phyloP scores from a whole-genome alignment of 495 filamentous ascomycete genomes.

The Amphirosellinia nigrospora region DNA sequence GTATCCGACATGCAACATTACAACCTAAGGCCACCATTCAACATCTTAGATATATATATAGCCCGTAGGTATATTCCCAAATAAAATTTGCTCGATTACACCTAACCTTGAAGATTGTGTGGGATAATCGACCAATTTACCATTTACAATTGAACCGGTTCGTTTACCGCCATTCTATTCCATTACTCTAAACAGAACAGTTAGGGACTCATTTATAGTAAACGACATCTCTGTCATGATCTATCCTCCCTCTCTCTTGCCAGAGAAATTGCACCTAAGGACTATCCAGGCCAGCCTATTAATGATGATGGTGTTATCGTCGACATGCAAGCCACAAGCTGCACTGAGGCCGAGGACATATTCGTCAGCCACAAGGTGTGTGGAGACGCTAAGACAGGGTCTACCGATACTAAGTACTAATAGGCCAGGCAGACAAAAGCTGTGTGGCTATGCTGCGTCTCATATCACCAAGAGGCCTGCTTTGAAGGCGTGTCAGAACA shows the following conservation, averaged over 20 bases:
- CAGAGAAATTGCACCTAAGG: neutral
- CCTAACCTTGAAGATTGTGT: neutral
- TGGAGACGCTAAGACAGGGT: neutral
- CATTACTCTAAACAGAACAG: neutral
- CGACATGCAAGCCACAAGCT: neutral
- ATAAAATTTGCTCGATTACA: neutral
- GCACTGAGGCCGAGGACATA: neutral
- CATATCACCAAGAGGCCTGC: conserved; percentile 2
- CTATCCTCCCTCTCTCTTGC: neutral
- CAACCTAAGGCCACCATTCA: neutral
- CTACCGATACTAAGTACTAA: neutral
- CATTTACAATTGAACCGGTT: neutral
- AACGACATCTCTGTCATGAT: neutral
- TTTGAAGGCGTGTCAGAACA: neutral
- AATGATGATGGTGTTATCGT: neutral
- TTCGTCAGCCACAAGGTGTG: conserved; percentile 18
- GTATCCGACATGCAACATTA: neutral
- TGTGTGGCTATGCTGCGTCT: conserved; percentile 17
- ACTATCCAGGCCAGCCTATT: neutral
- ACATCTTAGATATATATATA: neutral
- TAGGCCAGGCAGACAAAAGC: neutral
- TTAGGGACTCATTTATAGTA: neutral
- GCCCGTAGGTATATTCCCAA: neutral
- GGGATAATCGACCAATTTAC: neutral
- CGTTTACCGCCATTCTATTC: neutral